Base-by-base conservation (phyloP, 495 filamentous ascomycete genomes). In the Xylaria telfairii region DNA sequence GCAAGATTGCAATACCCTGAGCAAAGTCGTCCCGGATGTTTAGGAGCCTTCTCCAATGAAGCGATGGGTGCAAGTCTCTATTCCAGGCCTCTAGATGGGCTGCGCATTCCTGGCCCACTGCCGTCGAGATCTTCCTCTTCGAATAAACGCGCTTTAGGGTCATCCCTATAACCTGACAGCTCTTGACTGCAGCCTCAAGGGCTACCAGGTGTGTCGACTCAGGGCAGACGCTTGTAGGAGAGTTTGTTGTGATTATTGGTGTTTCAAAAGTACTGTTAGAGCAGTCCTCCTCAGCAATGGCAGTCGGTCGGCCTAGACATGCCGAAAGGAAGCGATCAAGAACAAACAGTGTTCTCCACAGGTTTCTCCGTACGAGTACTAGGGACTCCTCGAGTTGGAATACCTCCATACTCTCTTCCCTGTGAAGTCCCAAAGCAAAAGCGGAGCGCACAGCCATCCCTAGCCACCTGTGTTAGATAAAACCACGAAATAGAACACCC, bases 91-190 rank as follows among this genome's bases (percentile, higher is more conserved):
- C 85, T 67, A 84, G 82, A 65, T 78, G 84, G 71, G 91, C 86
- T 49, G 89, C 88, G 42, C 92, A 92, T 30, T 87, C 84, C 71
- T 92, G 89, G 1, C 90, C 90, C 26, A 90, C 82, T 26, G 83
- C 80, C 39, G 90, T 90, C 9, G 90, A 92, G 51, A 93, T 88
- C 69, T 89, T 92, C 68, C 90, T 85, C 57, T 88, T 86, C 69
- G 91, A 89, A 72, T 92, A 94, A 26, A 93, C 88, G 53, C 87
- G 88, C 30, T 84, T 88, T 21, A 94, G 83, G 28, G 91, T 90
- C 6, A 83, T 81, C 42, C 92, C 91, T 62, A 94, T 90, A 44
- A 91, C 84, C 49, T 86, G 87, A 71, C 87, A 90, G 63, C 84
- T 87, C 42, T 84, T 83, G 10, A 90, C 85, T 10, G 85, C 82